Base-by-base conservation (phyloP, 805 yeast genomes). In the Ogataea saltuana region DNA sequence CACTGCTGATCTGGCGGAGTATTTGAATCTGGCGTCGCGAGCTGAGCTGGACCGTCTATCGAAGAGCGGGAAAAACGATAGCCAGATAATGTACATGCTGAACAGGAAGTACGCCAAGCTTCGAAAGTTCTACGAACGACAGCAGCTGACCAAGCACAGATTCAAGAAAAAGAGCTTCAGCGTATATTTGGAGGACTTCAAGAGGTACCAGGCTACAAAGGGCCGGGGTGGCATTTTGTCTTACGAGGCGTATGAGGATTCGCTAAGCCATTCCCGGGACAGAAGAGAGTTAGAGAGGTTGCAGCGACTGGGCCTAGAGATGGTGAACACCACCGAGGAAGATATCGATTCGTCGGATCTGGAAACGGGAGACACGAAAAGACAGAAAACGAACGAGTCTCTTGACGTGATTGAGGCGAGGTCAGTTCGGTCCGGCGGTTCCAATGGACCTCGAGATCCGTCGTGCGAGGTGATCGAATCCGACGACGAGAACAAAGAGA, bases 1-100 rank as follows among this genome's bases (percentile, higher is more conserved):
- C 41, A 64, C 68, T 0, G 60, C 61, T 1, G 64, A 63, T 45
- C 53, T 67, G 1, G 64, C 69, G 0, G 63, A 57, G 18, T 64
- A 60, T 39, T 45, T 67, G 17, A 52, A 51, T 17, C 43, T 67
- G 8, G 55, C 65, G 3, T 28, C 61, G 1, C 51, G 50, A 25
- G 19, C 46, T 1, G 54, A 61, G 8, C 43, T 67, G 18, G 63
- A 64, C 23, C n/a, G 28, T 13, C 34, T 54, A 1, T 50, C 60
- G 2, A 46, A 44, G 13, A 36, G 19, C 1, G 63, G 60, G 0
- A 26, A 39, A 4, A 34, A 64, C 0, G 68, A 61, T 31, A 53
- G 51, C 2, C 50, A 55, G 22, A 63, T 67, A 4, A 33, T 57
- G 12, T 39, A 51, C 29, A 51, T 59, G 59, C 46, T 67, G 12